Evolutionary conservation across 495 filamentous ascomycete genomes (phyloP), one percentile per base, ranked within the genome.

Genomic region (Geoglossum glabrum): DNA sequence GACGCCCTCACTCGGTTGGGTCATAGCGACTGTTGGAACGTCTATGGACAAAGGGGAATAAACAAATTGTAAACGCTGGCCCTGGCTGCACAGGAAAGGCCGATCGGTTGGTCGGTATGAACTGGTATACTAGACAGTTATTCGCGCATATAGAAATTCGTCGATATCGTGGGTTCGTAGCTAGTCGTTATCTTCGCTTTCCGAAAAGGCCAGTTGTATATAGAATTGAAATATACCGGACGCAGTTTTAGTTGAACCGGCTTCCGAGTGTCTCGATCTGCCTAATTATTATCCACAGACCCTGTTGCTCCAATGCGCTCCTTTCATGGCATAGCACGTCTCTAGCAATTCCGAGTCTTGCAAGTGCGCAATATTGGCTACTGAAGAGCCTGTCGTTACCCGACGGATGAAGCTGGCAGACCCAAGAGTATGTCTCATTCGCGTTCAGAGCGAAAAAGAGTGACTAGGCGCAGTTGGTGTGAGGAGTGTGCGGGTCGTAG

Each of bases 21-120:
- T 33, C 56, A 58, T 58, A 33, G 49, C 49, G 49, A 15, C 49
- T 15, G 17, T 50, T 28, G 21, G 46, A 50, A 50, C 46, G 21
- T 52, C 49, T 52, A 52, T 52, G 23, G 49, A 52, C 49, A 52
- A 52, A 52, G 49, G 30, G 25, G 26, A 50, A 50, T 10, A 28
- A 50, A n/a, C 28, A 52, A 45, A 31, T 5, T 52, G 49, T 52
- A 52, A n/a, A 52, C 5, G 28, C 17, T 2, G 25, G 5, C 1
- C 49, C 26, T 30, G 26, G 5, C 49, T n/a, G 28, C 10, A 26
- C 49, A 27, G 49, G 49, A 30, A 50, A 27, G 49, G 11, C 15
- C 28, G 49, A 17, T 28, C 15, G 49, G 17, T 52, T 30, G 49
- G 25, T 52, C 5, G 17, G 17, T 52, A 31, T 27, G 49, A n/a